A percentile compares a stretch with the other conserved stretches of the same genome.
phyloP scores from a whole-genome alignment of 768 basidiomycete species.

The Boletus rubescentipes region DNA sequence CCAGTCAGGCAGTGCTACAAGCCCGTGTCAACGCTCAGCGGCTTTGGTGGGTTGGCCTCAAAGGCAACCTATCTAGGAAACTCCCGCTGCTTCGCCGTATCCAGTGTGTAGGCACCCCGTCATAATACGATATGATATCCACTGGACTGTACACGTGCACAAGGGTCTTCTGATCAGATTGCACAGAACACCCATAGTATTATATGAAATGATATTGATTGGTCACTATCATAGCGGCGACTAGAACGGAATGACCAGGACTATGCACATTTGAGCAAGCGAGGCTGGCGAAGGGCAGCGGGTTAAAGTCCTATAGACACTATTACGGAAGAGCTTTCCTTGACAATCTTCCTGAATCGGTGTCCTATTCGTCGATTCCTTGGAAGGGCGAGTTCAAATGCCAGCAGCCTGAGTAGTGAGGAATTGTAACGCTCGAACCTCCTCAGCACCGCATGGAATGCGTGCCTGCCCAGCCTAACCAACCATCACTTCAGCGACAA shows the following conservation, averaged over 20 bases:
- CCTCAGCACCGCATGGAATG: slow-evolving; percentile 67
- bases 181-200: background rate
- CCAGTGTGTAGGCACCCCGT: background rate
- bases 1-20: slow-evolving; percentile 16
- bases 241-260: background rate
- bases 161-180: background rate
- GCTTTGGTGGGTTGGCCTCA: background rate
- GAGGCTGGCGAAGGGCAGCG: background rate
- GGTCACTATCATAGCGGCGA: background rate
- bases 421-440: slow-evolving; percentile 50
- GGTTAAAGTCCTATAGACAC: slow-evolving; percentile 23
- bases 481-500: slow-evolving; percentile 3
- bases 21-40: background rate
- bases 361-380: slow-evolving; percentile 43
- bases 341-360: slow-evolving; percentile 48
- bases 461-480: slow-evolving; percentile 75
- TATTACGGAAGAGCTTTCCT: slow-evolving; percentile 25
- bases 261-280: background rate
- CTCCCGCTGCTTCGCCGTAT: background rate
- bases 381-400: slow-evolving; percentile 48
- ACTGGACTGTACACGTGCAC: background rate
- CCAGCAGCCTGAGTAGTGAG: slow-evolving; percentile 47
- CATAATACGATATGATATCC: background rate
- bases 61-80: background rate
- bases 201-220: background rate